These are phyloP conservation scores for Claviceps cyperi DNA, from an alignment of 2,329 filamentous ascomycete species.

Conservation along the genomic window DNA sequence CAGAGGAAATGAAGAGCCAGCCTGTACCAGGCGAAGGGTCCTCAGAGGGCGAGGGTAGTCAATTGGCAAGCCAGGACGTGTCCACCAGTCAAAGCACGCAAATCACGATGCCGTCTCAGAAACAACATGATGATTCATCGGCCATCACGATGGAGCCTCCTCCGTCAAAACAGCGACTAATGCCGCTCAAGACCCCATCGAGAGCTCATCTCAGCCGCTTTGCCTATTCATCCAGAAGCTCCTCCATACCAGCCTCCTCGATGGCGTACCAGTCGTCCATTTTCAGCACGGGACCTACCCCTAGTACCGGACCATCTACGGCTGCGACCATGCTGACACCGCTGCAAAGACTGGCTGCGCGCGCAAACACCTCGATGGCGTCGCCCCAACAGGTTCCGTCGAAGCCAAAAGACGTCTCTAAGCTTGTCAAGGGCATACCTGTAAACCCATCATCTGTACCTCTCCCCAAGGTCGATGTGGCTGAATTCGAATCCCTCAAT, in stretches of 20 bases:
- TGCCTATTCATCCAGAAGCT: conserved; percentile 16
- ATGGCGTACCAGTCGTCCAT: conserved; percentile 21
- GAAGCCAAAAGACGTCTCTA: conserved; percentile 12
- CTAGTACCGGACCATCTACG: conserved; percentile 29
- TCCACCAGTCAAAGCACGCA: neutral
- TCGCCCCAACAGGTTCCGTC: conserved; percentile 18
- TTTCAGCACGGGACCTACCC: conserved; percentile 21
- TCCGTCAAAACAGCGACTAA: conserved; percentile 7
- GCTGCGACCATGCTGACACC: conserved; percentile 33
- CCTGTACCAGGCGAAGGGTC: neutral
- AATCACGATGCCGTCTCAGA: neutral
- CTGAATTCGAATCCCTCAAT: conserved; percentile 38
- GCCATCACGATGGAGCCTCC: conserved; percentile 14
- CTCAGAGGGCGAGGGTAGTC: neutral
- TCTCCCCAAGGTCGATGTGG: conserved; percentile 37
- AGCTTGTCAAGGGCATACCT: conserved; percentile 22
- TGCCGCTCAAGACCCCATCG: conserved; percentile 16
- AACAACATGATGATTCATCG: neutral
- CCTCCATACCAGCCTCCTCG: conserved; percentile 21
- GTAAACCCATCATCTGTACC: conserved; percentile 41
- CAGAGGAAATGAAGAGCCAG: conserved; percentile 10
- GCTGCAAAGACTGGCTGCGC: conserved; percentile 36
- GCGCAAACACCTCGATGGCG: conserved; percentile 20
- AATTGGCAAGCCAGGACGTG: neutral
- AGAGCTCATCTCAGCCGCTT: conserved; percentile 21